Percentiles rank a stretch among this genome's conserved stretches.
phyloP scores from a whole-genome alignment of 2,329 filamentous ascomycete genomes.

The Hymenoscyphus repandus region DNA sequence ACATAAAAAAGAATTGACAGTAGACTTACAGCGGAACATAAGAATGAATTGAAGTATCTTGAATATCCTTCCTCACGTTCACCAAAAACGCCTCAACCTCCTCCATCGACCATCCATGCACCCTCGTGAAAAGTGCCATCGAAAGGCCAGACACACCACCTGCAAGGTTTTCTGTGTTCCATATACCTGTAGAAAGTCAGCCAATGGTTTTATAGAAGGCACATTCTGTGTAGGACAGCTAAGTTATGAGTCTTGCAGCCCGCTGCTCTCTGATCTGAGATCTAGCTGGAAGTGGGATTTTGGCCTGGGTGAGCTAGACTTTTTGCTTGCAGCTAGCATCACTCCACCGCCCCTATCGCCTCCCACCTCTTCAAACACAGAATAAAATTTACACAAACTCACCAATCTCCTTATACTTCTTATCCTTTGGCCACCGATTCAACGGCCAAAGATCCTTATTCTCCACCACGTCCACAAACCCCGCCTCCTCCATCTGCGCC shows the following conservation, averaged over 20 bases:
- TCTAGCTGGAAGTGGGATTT: no score
- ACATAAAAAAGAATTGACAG: neutral
- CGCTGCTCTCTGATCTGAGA: neutral
- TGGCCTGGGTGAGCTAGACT: no score
- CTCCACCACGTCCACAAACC: slow-evolving; percentile 32
- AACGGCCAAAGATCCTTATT: slow-evolving; percentile 43
- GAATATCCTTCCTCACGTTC: slow-evolving; percentile 13
- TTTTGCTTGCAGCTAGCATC: no score
- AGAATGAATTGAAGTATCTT: slow-evolving; percentile 8
- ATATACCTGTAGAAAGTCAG: slow-evolving; percentile 8
- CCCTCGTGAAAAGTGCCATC: slow-evolving; percentile 19
- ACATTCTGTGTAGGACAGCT: no score
- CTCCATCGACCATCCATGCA: slow-evolving; percentile 18
- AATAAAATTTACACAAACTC: neutral
- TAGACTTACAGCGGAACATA: slow-evolving; percentile 13
- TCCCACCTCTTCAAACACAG: no score
- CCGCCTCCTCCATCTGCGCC: slow-evolving; percentile 15
- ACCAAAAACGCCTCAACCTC: slow-evolving; percentile 25
- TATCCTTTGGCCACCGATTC: slow-evolving; percentile 46
- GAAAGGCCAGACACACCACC: slow-evolving; percentile 14
- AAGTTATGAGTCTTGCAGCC: no score
- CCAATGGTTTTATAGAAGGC: no score
- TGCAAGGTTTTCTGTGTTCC: slow-evolving; percentile 17
- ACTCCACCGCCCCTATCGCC: no score
- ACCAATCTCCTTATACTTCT: slow-evolving; percentile 27